phyloP scores from a whole-genome alignment of 2,329 filamentous ascomycete species.

The Orbilia oligospora region DNA sequence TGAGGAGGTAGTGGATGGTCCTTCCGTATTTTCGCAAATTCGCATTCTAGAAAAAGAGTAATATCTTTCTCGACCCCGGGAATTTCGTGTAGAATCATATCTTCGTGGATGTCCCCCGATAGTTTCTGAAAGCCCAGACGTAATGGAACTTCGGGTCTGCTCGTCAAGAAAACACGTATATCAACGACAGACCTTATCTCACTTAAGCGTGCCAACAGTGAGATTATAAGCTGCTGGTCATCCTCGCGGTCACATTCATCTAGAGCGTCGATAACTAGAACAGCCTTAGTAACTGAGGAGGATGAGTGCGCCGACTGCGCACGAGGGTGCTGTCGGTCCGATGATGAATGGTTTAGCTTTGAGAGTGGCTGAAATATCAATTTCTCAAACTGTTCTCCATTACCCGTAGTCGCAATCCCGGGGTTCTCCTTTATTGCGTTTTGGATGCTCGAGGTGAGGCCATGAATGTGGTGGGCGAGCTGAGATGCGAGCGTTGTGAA shows the following conservation, averaged over 20 bases:
- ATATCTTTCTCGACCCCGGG: conserved; percentile 64
- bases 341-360: background rate
- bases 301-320: no score
- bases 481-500: conserved; percentile 57
- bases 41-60: conserved; percentile 58
- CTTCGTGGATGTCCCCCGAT: conserved; percentile 41
- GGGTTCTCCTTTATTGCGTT: conserved; percentile 22
- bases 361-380: no score
- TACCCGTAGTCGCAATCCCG: conserved; percentile 61
- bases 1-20: conserved; percentile 10
- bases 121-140: conserved; percentile 60
- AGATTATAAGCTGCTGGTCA: conserved; percentile 65
- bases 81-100: conserved; percentile 47
- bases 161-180: conserved; percentile 63
- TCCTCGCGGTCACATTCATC: conserved; percentile 66
- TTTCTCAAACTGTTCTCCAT: conserved; percentile 69
- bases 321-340: background rate
- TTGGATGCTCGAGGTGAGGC: background rate
- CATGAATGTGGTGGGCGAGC: background rate
- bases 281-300: background rate
- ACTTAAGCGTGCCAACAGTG: conserved; percentile 51
- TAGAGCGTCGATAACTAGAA: conserved; percentile 65
- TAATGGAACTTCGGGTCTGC: conserved; percentile 62
- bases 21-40: conserved; percentile 59
- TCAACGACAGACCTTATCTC: conserved; percentile 39